These are phyloP conservation scores for Diaporthe vaccinii DNA, from an alignment of 2,329 filamentous ascomycete species.

Conservation along the genomic window DNA sequence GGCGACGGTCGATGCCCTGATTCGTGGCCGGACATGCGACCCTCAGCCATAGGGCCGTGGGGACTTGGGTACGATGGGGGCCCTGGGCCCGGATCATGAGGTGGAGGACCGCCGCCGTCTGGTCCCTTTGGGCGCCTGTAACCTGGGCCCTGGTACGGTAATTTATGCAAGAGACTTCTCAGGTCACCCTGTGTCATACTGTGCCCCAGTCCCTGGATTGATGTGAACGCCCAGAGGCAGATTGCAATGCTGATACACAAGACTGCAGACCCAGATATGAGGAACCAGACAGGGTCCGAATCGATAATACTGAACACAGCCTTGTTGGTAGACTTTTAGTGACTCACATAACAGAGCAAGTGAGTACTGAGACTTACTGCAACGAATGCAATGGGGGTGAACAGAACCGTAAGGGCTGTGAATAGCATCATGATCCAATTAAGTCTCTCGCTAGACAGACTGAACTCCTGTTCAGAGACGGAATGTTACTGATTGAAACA, in stretches of 20 bases:
- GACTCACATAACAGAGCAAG: background rate
- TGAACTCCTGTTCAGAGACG: background rate
- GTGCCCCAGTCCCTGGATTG: background rate
- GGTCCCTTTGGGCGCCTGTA: slow-evolving; percentile 2
- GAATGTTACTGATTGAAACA: background rate
- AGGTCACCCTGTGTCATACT: background rate
- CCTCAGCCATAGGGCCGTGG: background rate
- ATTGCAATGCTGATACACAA: slow-evolving; percentile 7
- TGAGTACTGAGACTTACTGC: background rate
- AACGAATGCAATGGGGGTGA: slow-evolving; percentile 6
- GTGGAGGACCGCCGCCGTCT: background rate
- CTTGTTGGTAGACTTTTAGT: background rate
- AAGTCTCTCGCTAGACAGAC: background rate
- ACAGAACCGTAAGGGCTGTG: background rate
- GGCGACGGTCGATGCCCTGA: background rate
- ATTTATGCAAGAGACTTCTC: background rate
- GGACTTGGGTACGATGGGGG: background rate
- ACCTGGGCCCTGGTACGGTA: background rate
- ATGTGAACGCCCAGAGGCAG: slow-evolving; percentile 12
- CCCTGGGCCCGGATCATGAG: background rate
- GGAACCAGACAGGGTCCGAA: slow-evolving; percentile 12
- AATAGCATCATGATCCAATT: slow-evolving; percentile 11
- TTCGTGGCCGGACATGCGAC: background rate
- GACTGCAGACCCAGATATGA: slow-evolving; percentile 1
- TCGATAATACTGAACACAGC: background rate